phyloP scores from a whole-genome alignment of 257 asterid species.

The Catharanthus roseus region DNA sequence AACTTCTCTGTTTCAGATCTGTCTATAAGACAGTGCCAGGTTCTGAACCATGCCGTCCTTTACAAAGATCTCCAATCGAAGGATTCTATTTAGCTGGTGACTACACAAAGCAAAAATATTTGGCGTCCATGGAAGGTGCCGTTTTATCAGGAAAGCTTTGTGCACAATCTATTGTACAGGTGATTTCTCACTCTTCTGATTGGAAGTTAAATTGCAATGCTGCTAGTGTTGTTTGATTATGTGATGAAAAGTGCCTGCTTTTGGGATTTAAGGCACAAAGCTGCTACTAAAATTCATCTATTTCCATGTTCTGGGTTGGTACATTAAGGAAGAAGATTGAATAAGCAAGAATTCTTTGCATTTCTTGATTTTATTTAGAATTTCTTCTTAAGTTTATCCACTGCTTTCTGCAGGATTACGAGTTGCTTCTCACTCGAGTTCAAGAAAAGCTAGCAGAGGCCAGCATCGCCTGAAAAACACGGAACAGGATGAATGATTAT shows the following conservation, averaged over 20 bases:
- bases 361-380: too few species aligned
- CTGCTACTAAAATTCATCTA: too few species aligned
- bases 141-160: slow-evolving; percentile 95
- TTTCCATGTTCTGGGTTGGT: too few species aligned
- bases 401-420: slow-evolving; percentile 47
- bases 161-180: slow-evolving; percentile 94
- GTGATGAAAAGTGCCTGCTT: slow-evolving; percentile 1
- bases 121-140: slow-evolving; percentile 99
- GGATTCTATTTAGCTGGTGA: slow-evolving; percentile 97
- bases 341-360: neutral
- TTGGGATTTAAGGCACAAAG: neutral
- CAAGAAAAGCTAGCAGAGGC: slow-evolving; percentile 44
- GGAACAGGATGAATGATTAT: neutral
- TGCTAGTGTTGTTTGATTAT: neutral
- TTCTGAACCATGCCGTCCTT: slow-evolving; percentile 84
- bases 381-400: neutral
- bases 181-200: slow-evolving; percentile 20
- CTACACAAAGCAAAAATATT: slow-evolving; percentile 92
- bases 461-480: slow-evolving; percentile 29
- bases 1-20: slow-evolving; percentile 43
- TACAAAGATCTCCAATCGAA: slow-evolving; percentile 79
- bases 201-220: neutral
- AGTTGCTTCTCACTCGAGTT: slow-evolving; percentile 42
- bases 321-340: too few species aligned
- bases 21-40: slow-evolving; percentile 95